These are phyloP conservation scores for Fulvia fulva DNA, from an alignment of 2,329 filamentous ascomycete species.

Conservation along the genomic window DNA sequence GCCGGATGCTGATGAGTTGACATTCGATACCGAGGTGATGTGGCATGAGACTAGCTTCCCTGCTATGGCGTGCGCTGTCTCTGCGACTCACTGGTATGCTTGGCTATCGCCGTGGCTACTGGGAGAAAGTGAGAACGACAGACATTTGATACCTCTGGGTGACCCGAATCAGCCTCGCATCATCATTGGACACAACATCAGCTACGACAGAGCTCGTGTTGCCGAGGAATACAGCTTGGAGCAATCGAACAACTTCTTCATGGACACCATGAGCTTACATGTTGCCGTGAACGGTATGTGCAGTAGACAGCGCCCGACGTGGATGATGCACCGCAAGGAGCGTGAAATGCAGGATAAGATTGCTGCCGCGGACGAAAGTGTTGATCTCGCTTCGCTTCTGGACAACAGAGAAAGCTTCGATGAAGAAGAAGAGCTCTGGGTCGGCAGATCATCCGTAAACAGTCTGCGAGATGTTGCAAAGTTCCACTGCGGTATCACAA, in stretches of 20 bases:
- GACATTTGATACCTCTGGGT: constrained; percentile 83
- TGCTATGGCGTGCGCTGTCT: constrained; percentile 93
- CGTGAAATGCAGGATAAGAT: constrained; percentile 78
- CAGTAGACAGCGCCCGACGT: constrained; percentile 89
- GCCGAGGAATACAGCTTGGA: constrained; percentile 82
- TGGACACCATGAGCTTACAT: constrained; percentile 98
- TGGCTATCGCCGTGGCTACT: constrained; percentile 97
- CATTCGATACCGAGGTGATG: constrained; percentile 96
- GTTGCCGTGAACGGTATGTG: constrained; percentile 99
- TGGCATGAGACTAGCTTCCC: constrained; percentile 90
- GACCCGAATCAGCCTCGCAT: constrained; percentile 69
- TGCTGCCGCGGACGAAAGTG: constrained; percentile 64
- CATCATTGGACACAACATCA: constrained; percentile 90
- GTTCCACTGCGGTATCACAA: constrained; percentile 86
- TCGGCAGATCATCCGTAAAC: constrained; percentile 90
- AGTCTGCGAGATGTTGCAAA: constrained; percentile 92
- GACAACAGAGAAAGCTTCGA: constrained; percentile 58
- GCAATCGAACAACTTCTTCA: constrained; percentile 79
- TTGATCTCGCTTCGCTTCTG: constrained; percentile 68
- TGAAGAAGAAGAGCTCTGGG: constrained; percentile 93
- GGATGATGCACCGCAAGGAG: constrained; percentile 95
- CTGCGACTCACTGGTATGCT: constrained; percentile 88
- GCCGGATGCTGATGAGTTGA: constrained; percentile 76
- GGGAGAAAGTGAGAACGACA: constrained; percentile 70
- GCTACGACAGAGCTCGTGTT: constrained; percentile 86